Base-by-base conservation (phyloP, 495 filamentous ascomycete species). In the Tuber brumale region DNA sequence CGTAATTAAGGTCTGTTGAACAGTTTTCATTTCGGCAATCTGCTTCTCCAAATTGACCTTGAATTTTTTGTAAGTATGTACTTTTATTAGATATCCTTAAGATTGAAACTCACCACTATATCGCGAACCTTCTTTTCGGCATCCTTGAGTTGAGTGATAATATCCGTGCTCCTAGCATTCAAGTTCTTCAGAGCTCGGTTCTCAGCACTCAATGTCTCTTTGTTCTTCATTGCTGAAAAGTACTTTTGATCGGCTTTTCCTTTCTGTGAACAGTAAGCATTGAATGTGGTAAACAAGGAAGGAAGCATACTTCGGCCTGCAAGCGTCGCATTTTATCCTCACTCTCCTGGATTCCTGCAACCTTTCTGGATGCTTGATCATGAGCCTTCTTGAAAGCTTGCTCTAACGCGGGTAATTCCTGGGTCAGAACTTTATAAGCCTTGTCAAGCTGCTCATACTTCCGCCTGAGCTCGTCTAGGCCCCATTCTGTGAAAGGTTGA, bases 241-340 rank as follows among this genome's bases (percentile, higher is more conserved):
- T 97, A 99, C 84, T 98, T 98, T 83, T 97, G 94, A 81, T 98
- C 94, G 0, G 96, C 96, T 82, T 97, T 98, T 46, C 90, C 89
- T 84, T 98, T 99, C 84, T 83, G 23, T 35, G 72, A 44, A 72
- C 41, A 69, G 44, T 82, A 57, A 82, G 74, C 43, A 76, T 37
- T 71, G 19, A 8, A 70, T 66, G 23, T 44, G 42, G 43, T 18
- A 43, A 57, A 76, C 19, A 8, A 57, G 43, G 27, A 61, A 46
- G 21, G 39, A 12, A 37, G 37, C 73, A 27, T 80, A 82, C 81
- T 76, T 99, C 95, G 0, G 93, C 94, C 4, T 87, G 88, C 16
- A 95, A 85, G 8, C 92, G 85, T 41, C 88, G 87, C 57, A 96
- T 86, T 77, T 91, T 91, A 70, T 97, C 94, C 85, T 98, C 95